These are phyloP conservation scores for Taiozyma sp. DNA, from an alignment of 1,139 yeast species.

Conservation along the genomic window DNA sequence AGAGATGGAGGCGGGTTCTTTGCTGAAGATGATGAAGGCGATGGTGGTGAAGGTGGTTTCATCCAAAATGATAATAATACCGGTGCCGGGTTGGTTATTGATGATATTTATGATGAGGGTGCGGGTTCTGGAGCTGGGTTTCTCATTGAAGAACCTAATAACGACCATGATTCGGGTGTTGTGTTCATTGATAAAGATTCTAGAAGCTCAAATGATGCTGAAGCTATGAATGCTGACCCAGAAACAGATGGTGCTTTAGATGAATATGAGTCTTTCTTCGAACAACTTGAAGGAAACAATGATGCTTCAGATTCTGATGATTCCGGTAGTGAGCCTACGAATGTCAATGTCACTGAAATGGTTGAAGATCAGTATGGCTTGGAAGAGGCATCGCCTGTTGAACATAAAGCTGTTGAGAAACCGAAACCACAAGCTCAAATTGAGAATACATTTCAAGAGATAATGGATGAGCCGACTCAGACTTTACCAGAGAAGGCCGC, in stretches of 20 bases:
- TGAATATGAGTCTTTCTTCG: slow-evolving; percentile 12
- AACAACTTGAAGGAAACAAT: slow-evolving; percentile 4
- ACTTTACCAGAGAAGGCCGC: neutral
- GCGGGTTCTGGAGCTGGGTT: neutral
- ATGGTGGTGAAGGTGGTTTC: neutral
- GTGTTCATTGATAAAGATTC: slow-evolving; percentile 2
- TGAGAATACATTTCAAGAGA: neutral
- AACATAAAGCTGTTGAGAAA: neutral
- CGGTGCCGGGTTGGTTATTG: slow-evolving; percentile 4
- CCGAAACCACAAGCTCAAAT: neutral
- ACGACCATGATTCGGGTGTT: slow-evolving; percentile 1
- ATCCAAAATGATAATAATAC: neutral
- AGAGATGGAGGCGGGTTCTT: slow-evolving; percentile 6
- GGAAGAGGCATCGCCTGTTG: neutral
- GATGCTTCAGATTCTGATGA: slow-evolving; percentile 1
- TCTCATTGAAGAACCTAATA: neutral
- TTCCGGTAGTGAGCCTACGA: neutral
- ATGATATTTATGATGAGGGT: neutral
- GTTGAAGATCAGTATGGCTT: neutral
- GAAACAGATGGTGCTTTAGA: slow-evolving; percentile 4
- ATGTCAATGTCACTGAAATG: neutral
- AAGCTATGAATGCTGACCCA: neutral
- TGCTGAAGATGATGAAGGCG: slow-evolving; percentile 4
- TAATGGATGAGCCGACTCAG: neutral
- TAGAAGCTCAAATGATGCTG: neutral